Evolutionary conservation across 129 eudicot genomes (phyloP).

Genomic region (Lactuca saligna): DNA sequence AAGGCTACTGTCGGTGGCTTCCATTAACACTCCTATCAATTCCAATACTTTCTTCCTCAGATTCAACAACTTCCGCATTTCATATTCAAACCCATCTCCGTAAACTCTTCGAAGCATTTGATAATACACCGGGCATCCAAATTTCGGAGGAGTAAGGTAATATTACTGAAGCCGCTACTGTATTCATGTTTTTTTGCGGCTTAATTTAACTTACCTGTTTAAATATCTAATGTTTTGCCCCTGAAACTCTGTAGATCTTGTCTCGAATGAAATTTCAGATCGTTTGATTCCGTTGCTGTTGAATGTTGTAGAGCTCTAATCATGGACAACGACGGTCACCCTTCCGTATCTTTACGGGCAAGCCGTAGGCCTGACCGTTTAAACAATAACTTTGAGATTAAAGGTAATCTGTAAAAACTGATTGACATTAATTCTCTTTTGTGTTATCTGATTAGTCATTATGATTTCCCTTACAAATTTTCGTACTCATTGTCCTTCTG

Average conservation of each 20-base stretch:
- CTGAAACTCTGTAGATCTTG: conserved; percentile 15
- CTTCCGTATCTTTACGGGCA: conserved; percentile 45
- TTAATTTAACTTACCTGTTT: background rate
- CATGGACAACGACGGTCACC: conserved; percentile 49
- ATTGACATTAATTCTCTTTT: background rate
- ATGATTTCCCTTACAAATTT: background rate
- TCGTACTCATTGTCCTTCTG: background rate
- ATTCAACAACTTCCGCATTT: conserved; percentile 3
- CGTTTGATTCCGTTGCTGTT: conserved; percentile 8
- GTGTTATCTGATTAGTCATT: background rate
- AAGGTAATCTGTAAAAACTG: conserved; percentile 33
- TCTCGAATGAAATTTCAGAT: conserved; percentile 1
- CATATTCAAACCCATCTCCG: background rate
- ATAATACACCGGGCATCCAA: background rate
- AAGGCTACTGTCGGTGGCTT: conserved; percentile 13
- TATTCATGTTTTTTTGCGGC: background rate
- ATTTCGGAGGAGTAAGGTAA: conserved; percentile 3
- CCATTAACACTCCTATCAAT: background rate
- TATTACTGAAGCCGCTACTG: conserved; percentile 2
- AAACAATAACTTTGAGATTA: conserved; percentile 20
- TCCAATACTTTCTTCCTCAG: background rate
- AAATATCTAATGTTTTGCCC: conserved; percentile 7
- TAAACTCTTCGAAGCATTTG: background rate
- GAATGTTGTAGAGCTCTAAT: conserved; percentile 17
- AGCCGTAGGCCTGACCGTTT: conserved; percentile 56